A percentile compares a stretch with the other conserved stretches of the same genome.
These are phyloP conservation scores for Malassezia psittaci DNA, from an alignment of 1,284 basidiomycete species.

Conservation along the genomic window DNA sequence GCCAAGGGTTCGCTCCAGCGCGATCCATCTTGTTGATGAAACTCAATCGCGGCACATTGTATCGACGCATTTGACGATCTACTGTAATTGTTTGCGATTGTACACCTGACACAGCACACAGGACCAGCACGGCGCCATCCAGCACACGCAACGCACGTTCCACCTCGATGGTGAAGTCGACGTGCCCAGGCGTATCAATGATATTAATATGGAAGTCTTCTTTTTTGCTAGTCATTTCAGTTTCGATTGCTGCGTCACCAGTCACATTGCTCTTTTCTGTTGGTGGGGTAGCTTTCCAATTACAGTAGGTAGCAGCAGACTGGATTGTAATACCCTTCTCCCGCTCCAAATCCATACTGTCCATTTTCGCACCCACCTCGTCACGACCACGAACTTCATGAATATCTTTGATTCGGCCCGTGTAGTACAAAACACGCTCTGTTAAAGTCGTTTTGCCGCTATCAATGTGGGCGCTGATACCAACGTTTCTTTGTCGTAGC, in stretches of 20 bases:
- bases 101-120: conserved; percentile 94
- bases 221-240: conserved; percentile 47
- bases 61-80: conserved; percentile 94
- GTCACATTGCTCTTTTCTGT: conserved; percentile 46
- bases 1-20: conserved; percentile 92
- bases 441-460: conserved; percentile 98
- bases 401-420: conserved; percentile 86
- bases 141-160: conserved; percentile 91
- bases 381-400: conserved; percentile 95
- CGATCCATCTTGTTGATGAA: conserved; percentile 99
- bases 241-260: conserved; percentile 32
- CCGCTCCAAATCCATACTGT: conserved; percentile 95
- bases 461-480: conserved; percentile 55
- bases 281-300: conserved; percentile 67
- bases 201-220: conserved; percentile 90
- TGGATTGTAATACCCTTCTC: conserved; percentile 99
- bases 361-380: conserved; percentile 97
- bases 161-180: conserved; percentile 99
- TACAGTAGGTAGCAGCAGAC: conserved; percentile 93
- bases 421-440: conserved; percentile 94
- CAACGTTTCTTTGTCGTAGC: conserved; percentile 49
- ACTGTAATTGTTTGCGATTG: conserved; percentile 98
- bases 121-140: conserved; percentile 89
- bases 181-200: conserved; percentile 98
- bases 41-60: conserved; percentile 82